phyloP scores from a whole-genome alignment of 2,329 filamentous ascomycete species.

The Phyllosticta citrichinensis region DNA sequence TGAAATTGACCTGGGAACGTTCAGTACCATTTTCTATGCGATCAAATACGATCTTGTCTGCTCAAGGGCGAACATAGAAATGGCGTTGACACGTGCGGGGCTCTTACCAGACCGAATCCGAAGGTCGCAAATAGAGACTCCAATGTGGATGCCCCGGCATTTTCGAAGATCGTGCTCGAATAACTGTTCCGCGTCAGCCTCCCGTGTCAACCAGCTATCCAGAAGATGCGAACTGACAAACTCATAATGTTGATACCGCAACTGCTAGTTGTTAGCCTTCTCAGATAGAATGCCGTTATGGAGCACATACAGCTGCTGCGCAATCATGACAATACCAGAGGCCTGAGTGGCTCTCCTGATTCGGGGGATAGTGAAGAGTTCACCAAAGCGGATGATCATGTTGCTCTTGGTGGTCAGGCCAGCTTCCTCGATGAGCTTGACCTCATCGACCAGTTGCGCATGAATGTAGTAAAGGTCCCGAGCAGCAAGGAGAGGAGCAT shows the following conservation, averaged over 20 bases:
- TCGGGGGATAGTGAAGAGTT: conserved; percentile 58
- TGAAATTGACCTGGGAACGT: conserved; percentile 36
- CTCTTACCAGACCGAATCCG: conserved; percentile 42
- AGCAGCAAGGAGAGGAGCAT: conserved; percentile 30
- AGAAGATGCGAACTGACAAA: conserved; percentile 19
- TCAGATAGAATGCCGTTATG: no score
- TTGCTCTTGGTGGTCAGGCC: conserved; percentile 21
- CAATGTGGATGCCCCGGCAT: conserved; percentile 34
- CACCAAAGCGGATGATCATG: conserved; percentile 34
- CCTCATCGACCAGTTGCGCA: conserved; percentile 26
- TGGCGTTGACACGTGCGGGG: background rate
- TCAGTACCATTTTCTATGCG: background rate
- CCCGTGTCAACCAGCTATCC: conserved; percentile 13
- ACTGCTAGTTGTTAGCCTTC: background rate
- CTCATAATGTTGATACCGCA: conserved; percentile 34
- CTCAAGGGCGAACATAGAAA: no score
- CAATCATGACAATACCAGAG: conserved; percentile 68
- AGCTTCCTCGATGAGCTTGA: conserved; percentile 17
- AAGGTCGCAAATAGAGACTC: conserved; percentile 43
- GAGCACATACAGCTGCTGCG: conserved; percentile 49
- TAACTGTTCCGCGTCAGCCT: conserved; percentile 20
- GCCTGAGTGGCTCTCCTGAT: conserved; percentile 64
- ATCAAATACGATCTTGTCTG: no score
- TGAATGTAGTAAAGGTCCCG: conserved; percentile 35
- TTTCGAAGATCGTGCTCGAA: conserved; percentile 39